phyloP scores from a whole-genome alignment of 176 grass and related monocot genomes.

The Calamus simplicifolius region DNA sequence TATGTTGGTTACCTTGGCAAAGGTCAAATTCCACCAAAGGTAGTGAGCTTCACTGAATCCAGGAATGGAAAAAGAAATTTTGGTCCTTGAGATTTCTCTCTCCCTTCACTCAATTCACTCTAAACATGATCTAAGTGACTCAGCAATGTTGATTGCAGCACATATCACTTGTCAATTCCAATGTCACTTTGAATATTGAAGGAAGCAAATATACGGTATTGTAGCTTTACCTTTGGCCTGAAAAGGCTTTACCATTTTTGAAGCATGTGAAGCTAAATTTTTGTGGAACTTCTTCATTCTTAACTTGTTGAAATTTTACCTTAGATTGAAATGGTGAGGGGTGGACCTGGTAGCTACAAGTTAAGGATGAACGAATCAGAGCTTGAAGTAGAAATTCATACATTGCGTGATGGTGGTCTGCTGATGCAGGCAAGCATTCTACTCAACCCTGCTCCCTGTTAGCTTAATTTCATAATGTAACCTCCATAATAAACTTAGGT shows the following conservation, averaged over 20 bases:
- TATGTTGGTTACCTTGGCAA: conserved; percentile 98
- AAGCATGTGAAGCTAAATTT: background rate
- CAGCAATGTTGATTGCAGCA: conserved; percentile 57
- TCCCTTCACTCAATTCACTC: too few species aligned
- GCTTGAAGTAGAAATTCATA: conserved; percentile 89
- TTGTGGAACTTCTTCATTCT: conserved; percentile 20
- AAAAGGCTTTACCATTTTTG: conserved; percentile 17
- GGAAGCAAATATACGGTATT: conserved; percentile 95
- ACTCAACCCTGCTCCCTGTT: background rate
- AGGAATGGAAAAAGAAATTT: too few species aligned
- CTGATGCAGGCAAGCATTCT: conserved; percentile 83
- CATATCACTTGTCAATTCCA: conserved; percentile 98
- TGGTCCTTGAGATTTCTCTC: too few species aligned
- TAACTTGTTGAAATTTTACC: conserved; percentile 15
- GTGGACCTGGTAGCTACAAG: conserved; percentile 90
- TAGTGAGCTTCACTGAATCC: conserved; percentile 8
- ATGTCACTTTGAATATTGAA: conserved; percentile 86
- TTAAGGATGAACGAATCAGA: conserved; percentile 88
- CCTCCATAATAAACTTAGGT: background rate
- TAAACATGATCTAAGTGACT: conserved; percentile 1
- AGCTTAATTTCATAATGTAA: background rate
- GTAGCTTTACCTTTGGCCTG: conserved; percentile 14
- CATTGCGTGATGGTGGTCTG: conserved; percentile 83
- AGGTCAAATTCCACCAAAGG: conserved; percentile 99
- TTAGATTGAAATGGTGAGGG: conserved; percentile 78